Conservation (phyloP, 164 flowering plant genomes). For the Piper betle region DNA sequence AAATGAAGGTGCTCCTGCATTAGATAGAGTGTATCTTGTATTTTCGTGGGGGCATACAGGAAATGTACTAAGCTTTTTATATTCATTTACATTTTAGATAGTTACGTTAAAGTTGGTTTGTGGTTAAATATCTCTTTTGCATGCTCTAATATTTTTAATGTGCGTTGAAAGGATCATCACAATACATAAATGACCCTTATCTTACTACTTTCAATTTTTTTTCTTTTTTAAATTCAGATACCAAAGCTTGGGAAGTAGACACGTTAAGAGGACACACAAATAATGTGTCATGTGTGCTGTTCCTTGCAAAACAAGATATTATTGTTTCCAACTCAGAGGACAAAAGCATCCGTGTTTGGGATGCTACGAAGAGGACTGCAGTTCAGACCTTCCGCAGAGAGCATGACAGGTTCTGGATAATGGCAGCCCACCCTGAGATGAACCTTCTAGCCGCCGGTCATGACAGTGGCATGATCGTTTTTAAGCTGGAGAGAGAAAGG, state of each 20-base stretch:
- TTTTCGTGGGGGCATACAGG: too few relatives aligned
- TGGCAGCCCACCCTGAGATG: constrained; percentile 79
- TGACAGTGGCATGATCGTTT: constrained; percentile 83
- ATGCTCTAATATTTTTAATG: too few relatives aligned
- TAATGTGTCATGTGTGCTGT: constrained; percentile 87
- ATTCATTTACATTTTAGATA: too few relatives aligned
- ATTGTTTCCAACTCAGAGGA: constrained; percentile 79
- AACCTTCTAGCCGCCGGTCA: constrained; percentile 90
- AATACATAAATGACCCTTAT: too few relatives aligned
- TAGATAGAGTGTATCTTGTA: too few relatives aligned
- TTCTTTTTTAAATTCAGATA: constrained; percentile 35
- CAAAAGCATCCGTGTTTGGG: constrained; percentile 87
- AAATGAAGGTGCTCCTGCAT: too few relatives aligned
- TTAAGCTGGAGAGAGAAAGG: constrained; percentile 84
- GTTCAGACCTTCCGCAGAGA: constrained; percentile 90
- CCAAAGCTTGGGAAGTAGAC: constrained; percentile 96
- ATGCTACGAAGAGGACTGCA: constrained; percentile 74
- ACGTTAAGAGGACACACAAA: constrained; percentile 84
- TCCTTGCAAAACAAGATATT: constrained; percentile 66
- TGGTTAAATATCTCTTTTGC: too few relatives aligned
- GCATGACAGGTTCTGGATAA: constrained; percentile 73
- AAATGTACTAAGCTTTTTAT: too few relatives aligned
- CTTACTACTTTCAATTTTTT: too few relatives aligned
- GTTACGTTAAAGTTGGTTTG: too few relatives aligned
- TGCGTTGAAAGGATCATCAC: too few relatives aligned